Evolutionary conservation across 306 rosid genomes (phyloP).

Genomic region (Prunus kanzakura): DNA sequence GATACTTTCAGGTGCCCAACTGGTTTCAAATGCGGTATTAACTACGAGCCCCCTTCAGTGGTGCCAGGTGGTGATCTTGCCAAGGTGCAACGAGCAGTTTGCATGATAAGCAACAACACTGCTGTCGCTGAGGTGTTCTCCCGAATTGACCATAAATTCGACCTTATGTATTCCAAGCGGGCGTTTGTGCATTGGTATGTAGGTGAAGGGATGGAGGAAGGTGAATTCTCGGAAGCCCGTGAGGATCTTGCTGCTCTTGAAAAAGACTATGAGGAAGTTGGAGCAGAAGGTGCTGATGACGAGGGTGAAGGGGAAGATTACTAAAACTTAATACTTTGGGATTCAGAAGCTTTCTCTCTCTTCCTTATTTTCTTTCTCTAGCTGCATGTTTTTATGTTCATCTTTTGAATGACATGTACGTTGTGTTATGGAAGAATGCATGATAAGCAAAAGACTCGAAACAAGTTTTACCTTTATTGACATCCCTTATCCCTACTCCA

Average conservation of each 20-base stretch:
- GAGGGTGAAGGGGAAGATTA: slow-evolving; percentile 44
- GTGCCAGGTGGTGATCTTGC: slow-evolving; percentile 90
- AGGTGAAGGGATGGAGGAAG: slow-evolving; percentile 91
- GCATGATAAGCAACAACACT: slow-evolving; percentile 80
- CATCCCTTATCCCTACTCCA: no score
- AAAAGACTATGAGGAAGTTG: slow-evolving; percentile 75
- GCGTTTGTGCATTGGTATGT: slow-evolving; percentile 85
- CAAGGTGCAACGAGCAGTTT: slow-evolving; percentile 59
- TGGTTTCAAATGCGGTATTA: slow-evolving; percentile 85
- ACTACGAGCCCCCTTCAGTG: slow-evolving; percentile 66
- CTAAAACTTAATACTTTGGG: slow-evolving; percentile 16
- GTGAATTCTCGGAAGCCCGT: slow-evolving; percentile 77
- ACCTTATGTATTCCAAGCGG: slow-evolving; percentile 67
- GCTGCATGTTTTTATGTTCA: neutral
- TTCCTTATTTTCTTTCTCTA: neutral
- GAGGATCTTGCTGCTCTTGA: slow-evolving; percentile 84
- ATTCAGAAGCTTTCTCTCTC: neutral
- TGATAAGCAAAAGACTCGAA: no score
- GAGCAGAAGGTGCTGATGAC: slow-evolving; percentile 52
- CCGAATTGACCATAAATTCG: slow-evolving; percentile 67
- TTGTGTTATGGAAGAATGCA: neutral
- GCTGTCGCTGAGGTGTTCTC: slow-evolving; percentile 66
- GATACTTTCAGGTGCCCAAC: slow-evolving; percentile 63
- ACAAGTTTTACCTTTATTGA: no score
- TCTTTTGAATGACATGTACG: neutral